A percentile compares a stretch with the other conserved stretches of the same genome.
These are phyloP conservation scores for Trametes punicea DNA, from an alignment of 768 basidiomycete species.

Conservation along the genomic window DNA sequence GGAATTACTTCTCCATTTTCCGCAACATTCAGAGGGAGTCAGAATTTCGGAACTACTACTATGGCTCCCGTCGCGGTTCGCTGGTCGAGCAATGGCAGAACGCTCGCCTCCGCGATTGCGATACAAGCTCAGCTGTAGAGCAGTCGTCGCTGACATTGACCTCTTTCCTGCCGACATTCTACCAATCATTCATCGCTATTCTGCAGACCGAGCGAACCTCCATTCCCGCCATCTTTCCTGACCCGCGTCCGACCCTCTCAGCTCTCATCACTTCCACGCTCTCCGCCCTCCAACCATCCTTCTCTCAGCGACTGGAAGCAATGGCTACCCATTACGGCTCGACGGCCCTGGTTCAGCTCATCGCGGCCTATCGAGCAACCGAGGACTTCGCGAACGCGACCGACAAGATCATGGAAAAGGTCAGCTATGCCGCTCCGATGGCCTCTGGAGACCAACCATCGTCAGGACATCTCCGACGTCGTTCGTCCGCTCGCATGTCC, in stretches of 20 bases:
- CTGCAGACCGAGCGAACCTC: slow-evolving; percentile 69
- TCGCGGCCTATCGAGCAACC: slow-evolving; percentile 66
- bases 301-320: slow-evolving; percentile 72
- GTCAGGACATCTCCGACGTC: slow-evolving; percentile 16
- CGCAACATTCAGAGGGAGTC: slow-evolving; percentile 85
- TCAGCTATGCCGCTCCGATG: slow-evolving; percentile 35
- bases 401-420: slow-evolving; percentile 76
- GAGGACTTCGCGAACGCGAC: slow-evolving; percentile 78
- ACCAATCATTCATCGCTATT: slow-evolving; percentile 58
- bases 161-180: slow-evolving; percentile 74
- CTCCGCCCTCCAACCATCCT: slow-evolving; percentile 75
- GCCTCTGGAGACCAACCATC: slow-evolving; percentile 21
- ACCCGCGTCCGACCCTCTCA: slow-evolving; percentile 73
- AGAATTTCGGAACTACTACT: slow-evolving; percentile 94
- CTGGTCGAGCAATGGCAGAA: slow-evolving; percentile 71
- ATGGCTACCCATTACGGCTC: slow-evolving; percentile 66
- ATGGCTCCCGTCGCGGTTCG: slow-evolving; percentile 69
- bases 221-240: slow-evolving; percentile 84
- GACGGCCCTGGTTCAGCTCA: slow-evolving; percentile 62
- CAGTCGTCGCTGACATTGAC: slow-evolving; percentile 42
- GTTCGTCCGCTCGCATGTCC: slow-evolving; percentile 27
- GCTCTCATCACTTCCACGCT: slow-evolving; percentile 81
- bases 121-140: slow-evolving; percentile 28
- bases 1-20: slow-evolving; percentile 82
- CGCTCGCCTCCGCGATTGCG: slow-evolving; percentile 51